Evolutionary conservation across 768 basidiomycete species (phyloP), one percentile per base, ranked within the genome.

Genomic region (Phylloporus sp.): DNA sequence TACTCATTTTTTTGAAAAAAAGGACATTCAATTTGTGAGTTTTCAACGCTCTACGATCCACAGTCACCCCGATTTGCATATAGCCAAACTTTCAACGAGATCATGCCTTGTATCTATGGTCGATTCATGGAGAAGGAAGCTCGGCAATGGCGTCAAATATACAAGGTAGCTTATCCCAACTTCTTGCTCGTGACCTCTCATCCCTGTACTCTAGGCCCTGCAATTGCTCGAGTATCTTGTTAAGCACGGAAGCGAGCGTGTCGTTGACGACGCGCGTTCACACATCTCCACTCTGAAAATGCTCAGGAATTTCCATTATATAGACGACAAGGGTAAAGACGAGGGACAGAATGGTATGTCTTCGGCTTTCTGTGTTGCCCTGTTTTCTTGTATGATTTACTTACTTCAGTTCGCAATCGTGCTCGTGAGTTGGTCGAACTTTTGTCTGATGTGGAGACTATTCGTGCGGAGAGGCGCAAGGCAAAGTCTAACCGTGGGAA

Each of bases 41-140:
- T 13, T 13, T 31, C 3, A 16, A 24, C 10, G 2, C 23, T 18
- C n/a, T n/a, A 20, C 32, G 13, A 15, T 12, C 4, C 27, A 45
- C 36, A 51, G 10, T 45, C 32, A 29, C 42, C 32, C 58, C 62
- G 29, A 58, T 49, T 47, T 18, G 42, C 28, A 16, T 35, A 3
- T 66, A 97, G 94, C 73, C 92, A 95, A 78, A 83, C 94, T 56
- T 99, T 99, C 73, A 99, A 98, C 71, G 95, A 99, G 75, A 93
- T 98, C 66, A 97, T 99, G 94, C 95, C 97, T 4, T 85, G 83
- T 63, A 97, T 97, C 59, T 98, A 97, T 70, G 79, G 84, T 9
- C 82, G 92, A 24, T 97, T 95, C 69, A 95, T 95, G 85, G 91
- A 98, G 70, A 98, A 98, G 72, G 97, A 99, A 71, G 97, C 97